phyloP scores from a whole-genome alignment of 306 rosid species.

The Begonia loranthoides region DNA sequence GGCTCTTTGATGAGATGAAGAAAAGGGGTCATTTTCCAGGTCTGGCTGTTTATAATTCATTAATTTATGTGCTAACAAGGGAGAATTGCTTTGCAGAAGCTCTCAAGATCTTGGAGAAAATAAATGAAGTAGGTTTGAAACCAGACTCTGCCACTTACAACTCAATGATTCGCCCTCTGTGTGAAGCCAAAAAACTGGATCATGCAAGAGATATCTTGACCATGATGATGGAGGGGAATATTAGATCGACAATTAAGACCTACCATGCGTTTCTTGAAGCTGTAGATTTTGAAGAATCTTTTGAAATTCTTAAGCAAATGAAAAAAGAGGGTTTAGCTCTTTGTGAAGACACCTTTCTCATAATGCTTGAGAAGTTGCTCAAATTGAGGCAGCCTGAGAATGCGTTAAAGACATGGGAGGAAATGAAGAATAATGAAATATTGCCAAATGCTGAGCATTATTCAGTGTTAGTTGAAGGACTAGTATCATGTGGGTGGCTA shows the following conservation, averaged over 20 bases:
- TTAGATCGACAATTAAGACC: constrained; percentile 55
- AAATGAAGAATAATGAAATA: constrained; percentile 45
- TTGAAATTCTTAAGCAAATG: constrained; percentile 55
- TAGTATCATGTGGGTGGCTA: constrained; percentile 40
- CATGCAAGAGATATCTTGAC: constrained; percentile 47
- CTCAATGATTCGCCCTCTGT: constrained; percentile 62
- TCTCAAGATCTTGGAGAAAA: constrained; percentile 48
- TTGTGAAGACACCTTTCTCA: constrained; percentile 36
- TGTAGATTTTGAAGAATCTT: constrained; percentile 40
- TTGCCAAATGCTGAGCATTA: constrained; percentile 42
- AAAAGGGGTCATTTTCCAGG: constrained; percentile 52
- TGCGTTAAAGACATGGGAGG: constrained; percentile 54
- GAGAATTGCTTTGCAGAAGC: constrained; percentile 75
- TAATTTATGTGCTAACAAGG: constrained; percentile 40
- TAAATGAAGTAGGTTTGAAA: constrained; percentile 53
- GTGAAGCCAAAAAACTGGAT: constrained; percentile 45
- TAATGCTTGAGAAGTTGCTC: constrained; percentile 42
- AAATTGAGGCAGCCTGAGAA: constrained; percentile 46
- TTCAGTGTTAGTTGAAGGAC: constrained; percentile 49
- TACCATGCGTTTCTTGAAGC: constrained; percentile 71
- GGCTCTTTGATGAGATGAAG: constrained; percentile 83
- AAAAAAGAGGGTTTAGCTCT: constrained; percentile 52
- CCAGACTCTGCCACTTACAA: constrained; percentile 67
- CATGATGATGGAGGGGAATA: constrained; percentile 46
- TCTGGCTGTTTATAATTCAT: constrained; percentile 53